Conservation (phyloP, 2,329 filamentous ascomycete genomes). For the Akanthomyces uredinophilus region DNA sequence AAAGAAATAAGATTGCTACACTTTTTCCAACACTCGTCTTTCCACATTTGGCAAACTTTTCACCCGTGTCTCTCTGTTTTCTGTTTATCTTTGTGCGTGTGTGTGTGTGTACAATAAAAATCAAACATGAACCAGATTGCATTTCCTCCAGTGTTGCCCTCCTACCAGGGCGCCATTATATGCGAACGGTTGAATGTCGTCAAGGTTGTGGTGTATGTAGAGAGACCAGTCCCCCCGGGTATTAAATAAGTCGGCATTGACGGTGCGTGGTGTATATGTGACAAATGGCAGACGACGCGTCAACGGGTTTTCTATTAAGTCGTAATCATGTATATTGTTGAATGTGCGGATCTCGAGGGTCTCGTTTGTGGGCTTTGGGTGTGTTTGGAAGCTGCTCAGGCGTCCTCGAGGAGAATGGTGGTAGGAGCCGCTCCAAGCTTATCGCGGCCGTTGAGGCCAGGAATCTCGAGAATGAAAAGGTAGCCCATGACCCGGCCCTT, state of each 20-base stretch:
- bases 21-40: slow-evolving; percentile 3
- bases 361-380: background rate
- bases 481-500: slow-evolving; percentile 84
- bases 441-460: slow-evolving; percentile 84
- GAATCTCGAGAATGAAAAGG: slow-evolving; percentile 92
- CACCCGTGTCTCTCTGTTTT: background rate
- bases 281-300: background rate
- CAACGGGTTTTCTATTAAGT: slow-evolving; percentile 8
- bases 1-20: background rate
- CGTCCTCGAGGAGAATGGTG: slow-evolving; percentile 69
- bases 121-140: background rate
- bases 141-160: background rate
- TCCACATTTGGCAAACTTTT: background rate
- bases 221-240: slow-evolving; percentile 4
- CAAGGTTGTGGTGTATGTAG: background rate
- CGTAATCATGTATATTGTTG: slow-evolving; percentile 11
- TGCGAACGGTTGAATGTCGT: slow-evolving; percentile 11
- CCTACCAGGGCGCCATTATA: background rate
- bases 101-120: background rate
- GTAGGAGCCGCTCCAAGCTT: slow-evolving; percentile 77
- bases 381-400: slow-evolving; percentile 24
- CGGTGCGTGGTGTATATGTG: background rate
- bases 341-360: slow-evolving; percentile 7
- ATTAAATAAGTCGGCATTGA: slow-evolving; percentile 13
- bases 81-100: background rate